Evolutionary conservation across 805 yeast genomes (phyloP).

Genomic region (Yarrowia yakushimensis): DNA sequence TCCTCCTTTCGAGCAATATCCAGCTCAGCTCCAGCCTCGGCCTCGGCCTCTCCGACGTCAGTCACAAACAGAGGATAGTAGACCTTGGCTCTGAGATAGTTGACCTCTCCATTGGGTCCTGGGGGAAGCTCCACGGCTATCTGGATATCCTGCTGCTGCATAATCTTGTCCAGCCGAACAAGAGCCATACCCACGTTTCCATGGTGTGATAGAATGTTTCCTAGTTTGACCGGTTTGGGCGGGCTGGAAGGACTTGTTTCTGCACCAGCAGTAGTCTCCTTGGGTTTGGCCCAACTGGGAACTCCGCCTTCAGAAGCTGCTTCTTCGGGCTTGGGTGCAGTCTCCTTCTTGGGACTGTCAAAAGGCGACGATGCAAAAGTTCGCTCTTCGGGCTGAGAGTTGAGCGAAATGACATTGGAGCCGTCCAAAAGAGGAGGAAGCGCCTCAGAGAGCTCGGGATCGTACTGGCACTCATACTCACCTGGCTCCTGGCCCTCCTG

Average conservation of each 20-base stretch:
- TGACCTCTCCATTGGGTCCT: conserved; percentile 18
- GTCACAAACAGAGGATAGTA: conserved; percentile 11
- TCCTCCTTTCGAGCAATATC: not conserved
- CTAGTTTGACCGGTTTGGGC: conserved; percentile 45
- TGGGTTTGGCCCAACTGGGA: conserved; percentile 6
- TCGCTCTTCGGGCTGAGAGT: not conserved
- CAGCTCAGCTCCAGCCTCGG: not conserved
- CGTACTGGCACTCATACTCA: conserved; percentile 5
- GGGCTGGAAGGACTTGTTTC: conserved; percentile 31
- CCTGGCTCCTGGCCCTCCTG: conserved; percentile 29
- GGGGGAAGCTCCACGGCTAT: conserved; percentile 35
- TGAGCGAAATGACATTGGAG: conserved; percentile 7
- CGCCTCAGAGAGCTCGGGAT: not conserved
- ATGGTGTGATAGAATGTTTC: conserved; percentile 30
- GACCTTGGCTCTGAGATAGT: conserved; percentile 9
- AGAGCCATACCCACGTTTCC: conserved; percentile 67
- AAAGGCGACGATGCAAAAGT: conserved; percentile 29
- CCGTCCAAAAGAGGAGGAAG: not conserved
- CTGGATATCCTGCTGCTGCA: conserved; percentile 37
- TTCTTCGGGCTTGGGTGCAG: not conserved
- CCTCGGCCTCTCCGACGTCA: conserved; percentile 2
- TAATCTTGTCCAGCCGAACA: conserved; percentile 48
- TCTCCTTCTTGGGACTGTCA: conserved; percentile 19
- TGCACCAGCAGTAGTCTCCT: not conserved
- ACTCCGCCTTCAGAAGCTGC: conserved; percentile 48